These are phyloP conservation scores for Geosmithia putterillii DNA, from an alignment of 2,329 filamentous ascomycete species.

Conservation along the genomic window DNA sequence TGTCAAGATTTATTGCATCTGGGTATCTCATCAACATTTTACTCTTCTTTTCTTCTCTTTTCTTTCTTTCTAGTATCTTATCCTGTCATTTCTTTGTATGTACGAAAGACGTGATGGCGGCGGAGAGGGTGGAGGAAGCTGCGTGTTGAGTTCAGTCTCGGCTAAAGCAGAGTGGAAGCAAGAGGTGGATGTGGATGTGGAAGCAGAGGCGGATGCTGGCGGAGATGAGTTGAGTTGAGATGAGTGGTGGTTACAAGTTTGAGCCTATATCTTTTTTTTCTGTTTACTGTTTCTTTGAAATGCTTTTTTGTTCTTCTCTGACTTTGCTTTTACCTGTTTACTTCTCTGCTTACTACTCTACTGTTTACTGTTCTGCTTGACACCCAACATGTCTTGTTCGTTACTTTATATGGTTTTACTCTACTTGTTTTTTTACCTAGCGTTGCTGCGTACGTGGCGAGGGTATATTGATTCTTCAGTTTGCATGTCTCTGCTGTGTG, in stretches of 20 bases:
- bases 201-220: no score
- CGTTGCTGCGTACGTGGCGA: no score
- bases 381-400: neutral
- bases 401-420: neutral
- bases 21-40: neutral
- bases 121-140: no score
- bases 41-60: neutral
- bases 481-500: no score
- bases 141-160: no score
- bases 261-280: neutral
- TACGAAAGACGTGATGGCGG: neutral
- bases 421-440: no score
- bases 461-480: no score
- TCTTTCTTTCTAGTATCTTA: neutral
- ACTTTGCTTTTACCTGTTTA: no score
- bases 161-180: neutral
- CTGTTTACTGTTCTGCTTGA: no score
- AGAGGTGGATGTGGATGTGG: neutral
- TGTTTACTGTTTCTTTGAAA: neutral
- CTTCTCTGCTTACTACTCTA: no score
- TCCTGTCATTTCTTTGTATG: neutral
- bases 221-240: no score
- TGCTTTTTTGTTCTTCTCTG: conserved; percentile 1
- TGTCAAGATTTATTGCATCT: no score
- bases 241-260: neutral